phyloP scores from a whole-genome alignment of 257 asterid genomes.

The Ligustrum vulgare region DNA sequence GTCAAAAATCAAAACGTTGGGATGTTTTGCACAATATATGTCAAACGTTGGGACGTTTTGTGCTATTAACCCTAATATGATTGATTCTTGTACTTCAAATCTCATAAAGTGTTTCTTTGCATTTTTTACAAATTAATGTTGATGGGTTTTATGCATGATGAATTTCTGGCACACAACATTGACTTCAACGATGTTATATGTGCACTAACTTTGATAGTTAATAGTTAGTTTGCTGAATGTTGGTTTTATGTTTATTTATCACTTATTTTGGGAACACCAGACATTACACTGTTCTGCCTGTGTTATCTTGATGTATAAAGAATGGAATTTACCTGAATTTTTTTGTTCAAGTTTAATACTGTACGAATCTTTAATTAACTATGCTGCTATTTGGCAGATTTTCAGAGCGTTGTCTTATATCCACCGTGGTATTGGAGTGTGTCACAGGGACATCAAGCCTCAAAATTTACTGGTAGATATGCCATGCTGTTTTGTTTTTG shows the following conservation, averaged over 20 bases:
- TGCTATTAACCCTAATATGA: no score
- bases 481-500: background rate
- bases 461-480: constrained; percentile 58
- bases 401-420: constrained; percentile 59
- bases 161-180: background rate
- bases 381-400: constrained; percentile 41
- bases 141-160: background rate
- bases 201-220: background rate
- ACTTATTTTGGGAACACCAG: background rate
- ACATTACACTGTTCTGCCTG: background rate
- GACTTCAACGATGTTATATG: background rate
- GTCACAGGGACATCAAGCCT: constrained; percentile 72
- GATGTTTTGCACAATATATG: no score
- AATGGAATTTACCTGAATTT: background rate
- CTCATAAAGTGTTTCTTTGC: background rate
- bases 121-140: background rate
- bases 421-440: constrained; percentile 55
- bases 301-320: background rate
- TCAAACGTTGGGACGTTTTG: no score
- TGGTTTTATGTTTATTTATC: background rate
- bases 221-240: background rate
- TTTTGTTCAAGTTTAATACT: background rate
- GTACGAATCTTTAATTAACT: background rate
- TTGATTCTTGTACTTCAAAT: background rate
- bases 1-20: no score